Conservation (phyloP, 768 basidiomycete species). For the Lactarius vividus region DNA sequence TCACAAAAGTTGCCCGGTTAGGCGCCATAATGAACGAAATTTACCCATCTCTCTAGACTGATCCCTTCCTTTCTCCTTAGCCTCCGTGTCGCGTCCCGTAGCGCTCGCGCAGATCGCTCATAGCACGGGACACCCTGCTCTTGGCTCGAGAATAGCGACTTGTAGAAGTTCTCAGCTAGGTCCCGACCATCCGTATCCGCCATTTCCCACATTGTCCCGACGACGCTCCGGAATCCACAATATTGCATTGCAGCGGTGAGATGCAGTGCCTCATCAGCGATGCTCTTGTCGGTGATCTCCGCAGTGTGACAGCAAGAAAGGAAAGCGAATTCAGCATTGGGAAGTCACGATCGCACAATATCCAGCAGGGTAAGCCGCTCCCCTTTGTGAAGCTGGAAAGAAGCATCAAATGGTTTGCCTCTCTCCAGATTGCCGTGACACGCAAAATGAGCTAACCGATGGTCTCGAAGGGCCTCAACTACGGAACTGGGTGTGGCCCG, state of each 20-base stretch:
- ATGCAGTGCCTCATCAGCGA: slow-evolving; percentile 19
- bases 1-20: background rate
- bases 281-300: background rate
- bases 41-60: slow-evolving; percentile 10
- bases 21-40: slow-evolving; percentile 17
- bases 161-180: slow-evolving; percentile 14
- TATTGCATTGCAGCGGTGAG: slow-evolving; percentile 22
- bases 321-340: slow-evolving; percentile 13
- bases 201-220: slow-evolving; percentile 26
- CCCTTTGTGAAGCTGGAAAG: background rate
- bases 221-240: slow-evolving; percentile 20
- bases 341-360: slow-evolving; percentile 6
- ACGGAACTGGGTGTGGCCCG: background rate
- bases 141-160: background rate
- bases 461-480: background rate
- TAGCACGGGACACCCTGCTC: background rate
- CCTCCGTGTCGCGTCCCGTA: background rate
- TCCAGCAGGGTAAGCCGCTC: slow-evolving; percentile 7
- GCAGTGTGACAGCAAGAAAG: slow-evolving; percentile 20
- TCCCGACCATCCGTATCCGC: slow-evolving; percentile 17
- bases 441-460: background rate
- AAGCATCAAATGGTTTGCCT: slow-evolving; percentile 1
- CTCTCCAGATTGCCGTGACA: slow-evolving; percentile 3
- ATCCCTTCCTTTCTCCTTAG: background rate
- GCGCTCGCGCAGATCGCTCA: background rate